phyloP scores from a whole-genome alignment of 2,329 filamentous ascomycete species.

The Conoideocrella luteorostrata region DNA sequence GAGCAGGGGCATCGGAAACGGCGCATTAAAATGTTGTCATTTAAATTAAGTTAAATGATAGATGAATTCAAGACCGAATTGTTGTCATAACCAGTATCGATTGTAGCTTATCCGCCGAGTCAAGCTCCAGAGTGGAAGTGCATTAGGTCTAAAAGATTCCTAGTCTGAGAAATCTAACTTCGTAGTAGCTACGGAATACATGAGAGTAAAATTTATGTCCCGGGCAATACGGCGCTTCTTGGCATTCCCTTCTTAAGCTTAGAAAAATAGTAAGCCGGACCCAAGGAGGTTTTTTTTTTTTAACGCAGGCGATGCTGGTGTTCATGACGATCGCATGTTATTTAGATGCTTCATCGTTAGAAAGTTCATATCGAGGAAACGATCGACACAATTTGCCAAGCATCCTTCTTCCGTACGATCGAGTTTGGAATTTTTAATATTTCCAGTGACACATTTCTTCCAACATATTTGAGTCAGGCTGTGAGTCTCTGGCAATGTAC shows the following conservation, averaged over 20 bases:
- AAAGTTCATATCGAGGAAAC: conserved; percentile 85
- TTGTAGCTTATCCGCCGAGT: neutral
- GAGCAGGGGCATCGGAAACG: conserved; percentile 31
- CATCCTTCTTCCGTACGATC: conserved; percentile 76
- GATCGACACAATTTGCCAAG: conserved; percentile 85
- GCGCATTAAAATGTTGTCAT: conserved; percentile 28
- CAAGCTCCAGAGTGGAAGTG: too few species aligned
- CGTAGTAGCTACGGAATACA: too few species aligned
- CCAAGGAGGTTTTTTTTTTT: neutral
- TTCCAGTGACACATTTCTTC: conserved; percentile 81
- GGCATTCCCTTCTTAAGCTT: too few species aligned
- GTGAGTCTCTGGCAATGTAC: conserved; percentile 41
- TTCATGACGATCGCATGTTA: conserved; percentile 36
- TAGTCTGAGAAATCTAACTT: too few species aligned
- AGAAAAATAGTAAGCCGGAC: too few species aligned
- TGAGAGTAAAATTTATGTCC: too few species aligned
- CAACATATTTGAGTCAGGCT: conserved; percentile 72
- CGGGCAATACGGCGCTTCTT: too few species aligned
- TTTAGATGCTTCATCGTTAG: conserved; percentile 82
- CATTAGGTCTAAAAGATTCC: too few species aligned
- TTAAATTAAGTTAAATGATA: conserved; percentile 26
- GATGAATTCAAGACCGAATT: conserved; percentile 22
- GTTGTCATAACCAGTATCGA: conserved; percentile 8
- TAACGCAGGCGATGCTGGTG: neutral
- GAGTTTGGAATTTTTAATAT: conserved; percentile 64